phyloP scores from a whole-genome alignment of 75 land plant species.

The Sequoiadendron giganteum region DNA sequence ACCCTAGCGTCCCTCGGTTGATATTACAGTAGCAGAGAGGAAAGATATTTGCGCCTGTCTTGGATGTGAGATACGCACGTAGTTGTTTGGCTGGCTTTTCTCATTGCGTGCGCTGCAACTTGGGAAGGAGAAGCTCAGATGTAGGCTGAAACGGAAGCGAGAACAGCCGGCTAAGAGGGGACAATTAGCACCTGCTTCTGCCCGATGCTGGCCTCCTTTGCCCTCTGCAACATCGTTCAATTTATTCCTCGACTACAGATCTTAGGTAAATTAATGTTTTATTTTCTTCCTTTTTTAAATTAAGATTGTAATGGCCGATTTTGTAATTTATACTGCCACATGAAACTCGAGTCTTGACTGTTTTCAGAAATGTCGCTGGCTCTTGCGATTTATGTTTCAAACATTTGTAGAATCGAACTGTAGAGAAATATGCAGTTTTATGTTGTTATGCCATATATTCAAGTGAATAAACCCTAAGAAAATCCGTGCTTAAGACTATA shows the following conservation, averaged over 20 bases:
- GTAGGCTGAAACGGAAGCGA: neutral
- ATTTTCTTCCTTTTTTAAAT: neutral
- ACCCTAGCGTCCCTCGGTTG: neutral
- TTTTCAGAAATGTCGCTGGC: too few relatives aligned
- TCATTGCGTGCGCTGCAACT: neutral
- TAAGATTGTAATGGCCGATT: neutral
- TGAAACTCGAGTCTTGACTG: too few relatives aligned
- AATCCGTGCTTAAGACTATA: neutral
- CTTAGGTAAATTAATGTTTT: neutral
- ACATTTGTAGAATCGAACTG: neutral
- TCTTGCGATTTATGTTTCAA: too few relatives aligned
- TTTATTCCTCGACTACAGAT: neutral
- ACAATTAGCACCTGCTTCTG: neutral
- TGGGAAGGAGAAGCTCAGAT: neutral
- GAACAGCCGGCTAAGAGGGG: conserved; percentile 10
- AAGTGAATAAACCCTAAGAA: neutral
- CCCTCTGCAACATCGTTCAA: neutral
- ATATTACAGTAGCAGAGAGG: neutral
- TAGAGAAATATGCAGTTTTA: neutral
- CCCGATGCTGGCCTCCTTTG: neutral
- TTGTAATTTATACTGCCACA: neutral
- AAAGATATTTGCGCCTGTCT: neutral
- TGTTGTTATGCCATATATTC: neutral
- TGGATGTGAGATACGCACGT: neutral
- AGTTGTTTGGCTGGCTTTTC: neutral